These are phyloP conservation scores for Giardia muris DNA, from an alignment of 208 protist species.

Conservation along the genomic window DNA sequence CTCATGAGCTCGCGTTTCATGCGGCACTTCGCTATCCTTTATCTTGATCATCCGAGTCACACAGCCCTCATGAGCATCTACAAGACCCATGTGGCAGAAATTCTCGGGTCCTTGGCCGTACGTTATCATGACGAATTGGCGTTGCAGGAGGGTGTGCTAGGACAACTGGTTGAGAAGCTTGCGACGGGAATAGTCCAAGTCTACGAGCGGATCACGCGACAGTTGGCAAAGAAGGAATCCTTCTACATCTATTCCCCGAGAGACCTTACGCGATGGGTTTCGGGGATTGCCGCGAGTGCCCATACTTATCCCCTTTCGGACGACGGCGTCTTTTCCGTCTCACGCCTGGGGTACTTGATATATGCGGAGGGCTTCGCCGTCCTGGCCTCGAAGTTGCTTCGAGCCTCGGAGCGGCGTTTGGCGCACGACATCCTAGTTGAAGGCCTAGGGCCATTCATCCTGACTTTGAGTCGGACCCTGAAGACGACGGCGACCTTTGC, in stretches of 20 bases:
- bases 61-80: neutral
- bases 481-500: no score
- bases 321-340: neutral
- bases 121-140: no score
- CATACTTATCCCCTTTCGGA: neutral
- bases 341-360: neutral
- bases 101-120: neutral
- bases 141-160: no score
- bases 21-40: neutral
- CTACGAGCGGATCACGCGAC: neutral
- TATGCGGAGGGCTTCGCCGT: neutral
- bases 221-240: neutral
- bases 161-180: no score
- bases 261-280: conserved; percentile 15
- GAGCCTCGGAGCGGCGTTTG: neutral
- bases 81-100: neutral
- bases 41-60: neutral
- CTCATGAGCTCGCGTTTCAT: neutral
- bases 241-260: conserved; percentile 7
- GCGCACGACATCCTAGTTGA: neutral
- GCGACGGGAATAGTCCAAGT: neutral
- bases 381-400: neutral
- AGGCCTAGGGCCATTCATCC: neutral
- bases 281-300: neutral
- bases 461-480: neutral